These are phyloP conservation scores for Eucalyptus leucophloia DNA, from an alignment of 345 rosid species.

Conservation along the genomic window DNA sequence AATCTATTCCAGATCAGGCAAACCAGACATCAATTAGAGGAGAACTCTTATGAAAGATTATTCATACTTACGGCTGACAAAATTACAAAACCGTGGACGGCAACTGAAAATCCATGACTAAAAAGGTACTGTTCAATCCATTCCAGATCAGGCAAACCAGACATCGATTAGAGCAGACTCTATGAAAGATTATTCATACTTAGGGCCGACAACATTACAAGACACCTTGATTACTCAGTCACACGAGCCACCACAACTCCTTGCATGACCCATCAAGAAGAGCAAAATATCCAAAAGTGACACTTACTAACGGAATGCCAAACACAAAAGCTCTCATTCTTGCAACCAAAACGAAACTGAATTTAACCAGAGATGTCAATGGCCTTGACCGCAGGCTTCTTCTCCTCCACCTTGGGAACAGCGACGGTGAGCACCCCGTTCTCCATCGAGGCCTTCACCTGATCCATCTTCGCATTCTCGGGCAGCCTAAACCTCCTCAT, in stretches of 20 bases:
- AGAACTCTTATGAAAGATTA: no score
- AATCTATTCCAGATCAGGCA: background rate
- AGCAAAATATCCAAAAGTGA: background rate
- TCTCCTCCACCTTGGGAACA: constrained; percentile 4
- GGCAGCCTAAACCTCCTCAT: constrained; percentile 8
- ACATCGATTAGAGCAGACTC: background rate
- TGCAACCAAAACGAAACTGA: background rate
- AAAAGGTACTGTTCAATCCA: background rate
- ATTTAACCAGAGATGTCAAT: constrained; percentile 4
- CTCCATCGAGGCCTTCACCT: constrained; percentile 9
- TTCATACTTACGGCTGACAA: background rate
- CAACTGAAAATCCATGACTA: no score
- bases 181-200: background rate
- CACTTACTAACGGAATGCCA: background rate
- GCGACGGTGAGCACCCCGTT: constrained; percentile 6
- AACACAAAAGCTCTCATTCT: background rate
- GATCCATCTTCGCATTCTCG: background rate
- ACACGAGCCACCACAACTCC: background rate
- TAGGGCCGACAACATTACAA: no score
- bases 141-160: background rate
- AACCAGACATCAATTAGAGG: background rate
- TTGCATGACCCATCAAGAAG: background rate
- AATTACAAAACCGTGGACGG: no score
- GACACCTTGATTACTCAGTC: no score
- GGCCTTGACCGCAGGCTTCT: constrained; percentile 1